Base-by-base conservation (phyloP, 495 filamentous ascomycete genomes). In the Halenospora varia region DNA sequence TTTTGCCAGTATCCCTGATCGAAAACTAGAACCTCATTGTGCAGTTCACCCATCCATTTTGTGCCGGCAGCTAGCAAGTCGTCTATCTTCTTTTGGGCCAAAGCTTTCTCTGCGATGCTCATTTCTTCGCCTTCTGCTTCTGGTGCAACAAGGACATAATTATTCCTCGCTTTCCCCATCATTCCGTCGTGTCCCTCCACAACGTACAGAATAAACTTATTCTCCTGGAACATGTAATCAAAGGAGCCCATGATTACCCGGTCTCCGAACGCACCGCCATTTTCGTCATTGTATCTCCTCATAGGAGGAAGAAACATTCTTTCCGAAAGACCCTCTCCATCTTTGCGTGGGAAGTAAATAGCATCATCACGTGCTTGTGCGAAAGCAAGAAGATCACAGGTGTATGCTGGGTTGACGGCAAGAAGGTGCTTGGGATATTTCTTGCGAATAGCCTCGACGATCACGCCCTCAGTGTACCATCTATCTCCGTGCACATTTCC, bases 21-120 rank as follows among this genome's bases (percentile, higher is more conserved):
- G 58, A 79, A 88, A 0, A 89, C 81, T 69, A 80, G 84, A 39
- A 89, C 75, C 68, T 88, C 81, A 15, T 82, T 67, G 50, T 84
- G 79, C 22, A 86, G 70, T 61, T 82, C 74, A 20, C 63, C 64
- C 2, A 59, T 62, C 75, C 77, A 86, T 24, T 63, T 56, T 0
- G 75, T 73, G 9, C 77, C 80, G 1, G 76, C 77, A 2, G 78
- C 56, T 48, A 88, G 69, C 22, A 88, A 70, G 0, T 75, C 67
- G 58, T 86, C 77, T 8, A 74, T 75, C 17, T 73, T 69, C 26
- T 55, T 53, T 47, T 61, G 60, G 40, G 56, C 57, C 18, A 9
- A 23, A n/a, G n/a, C 47, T 11, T 55, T 41, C 22, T 25, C 51
- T 6, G 41, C 53, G 10, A 22, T 45, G 15, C 49, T 55, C 20